Percentiles rank a stretch among this genome's conserved stretches.
Evolutionary conservation across 1,284 basidiomycete species (phyloP).

Genomic region (Microbotryum scabiosae): DNA sequence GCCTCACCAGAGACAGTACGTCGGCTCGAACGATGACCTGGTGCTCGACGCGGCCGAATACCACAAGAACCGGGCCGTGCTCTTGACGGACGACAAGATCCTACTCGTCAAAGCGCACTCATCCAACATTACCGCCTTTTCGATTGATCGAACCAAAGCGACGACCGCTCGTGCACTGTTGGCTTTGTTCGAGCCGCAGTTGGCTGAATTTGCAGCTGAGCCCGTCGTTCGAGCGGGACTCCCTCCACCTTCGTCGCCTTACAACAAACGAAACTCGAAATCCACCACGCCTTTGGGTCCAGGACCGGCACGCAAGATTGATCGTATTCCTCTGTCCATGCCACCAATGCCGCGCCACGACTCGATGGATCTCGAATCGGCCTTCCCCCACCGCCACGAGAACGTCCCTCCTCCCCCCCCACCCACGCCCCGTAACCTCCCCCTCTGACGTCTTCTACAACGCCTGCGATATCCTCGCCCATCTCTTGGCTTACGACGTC

Average conservation of each 20-base stretch:
- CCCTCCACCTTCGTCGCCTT: no score
- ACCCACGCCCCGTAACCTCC: neutral
- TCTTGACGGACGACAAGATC: constrained; percentile 26
- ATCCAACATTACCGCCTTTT: constrained; percentile 7
- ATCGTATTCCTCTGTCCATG: neutral
- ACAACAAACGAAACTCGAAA: no score
- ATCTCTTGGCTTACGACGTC: constrained; percentile 16
- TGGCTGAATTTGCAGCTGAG: no score
- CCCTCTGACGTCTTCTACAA: constrained; percentile 18
- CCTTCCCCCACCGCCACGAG: neutral
- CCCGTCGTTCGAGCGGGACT: no score
- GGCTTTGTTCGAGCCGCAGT: neutral
- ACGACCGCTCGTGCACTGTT: constrained; percentile 1
- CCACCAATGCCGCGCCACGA: neutral
- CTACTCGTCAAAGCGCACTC: constrained; percentile 16
- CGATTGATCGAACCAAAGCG: neutral
- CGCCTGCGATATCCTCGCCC: constrained; percentile 7
- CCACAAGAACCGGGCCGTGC: constrained; percentile 5
- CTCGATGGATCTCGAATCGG: constrained; percentile 16
- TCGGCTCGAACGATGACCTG: constrained; percentile 17
- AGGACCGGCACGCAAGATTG: no score
- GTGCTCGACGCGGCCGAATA: constrained; percentile 25
- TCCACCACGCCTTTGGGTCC: no score
- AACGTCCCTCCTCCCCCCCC: neutral
- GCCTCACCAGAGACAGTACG: neutral